phyloP scores from a whole-genome alignment of 768 basidiomycete species.

The Russula vinacea region DNA sequence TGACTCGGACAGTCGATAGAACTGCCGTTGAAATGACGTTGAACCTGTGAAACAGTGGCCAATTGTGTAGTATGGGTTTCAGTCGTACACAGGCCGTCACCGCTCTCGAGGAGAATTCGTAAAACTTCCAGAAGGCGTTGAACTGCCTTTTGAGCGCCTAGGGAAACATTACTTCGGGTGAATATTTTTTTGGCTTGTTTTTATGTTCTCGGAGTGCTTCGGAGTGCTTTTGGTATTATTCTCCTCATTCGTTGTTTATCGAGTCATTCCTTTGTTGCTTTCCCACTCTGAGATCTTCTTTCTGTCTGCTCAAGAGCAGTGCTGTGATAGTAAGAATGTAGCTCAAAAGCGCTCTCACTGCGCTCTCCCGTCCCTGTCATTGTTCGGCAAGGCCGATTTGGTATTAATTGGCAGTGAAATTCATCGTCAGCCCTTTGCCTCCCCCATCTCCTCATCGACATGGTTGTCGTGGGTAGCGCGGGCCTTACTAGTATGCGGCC shows the following conservation, averaged over 20 bases:
- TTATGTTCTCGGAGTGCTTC: background rate
- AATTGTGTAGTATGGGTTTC: conserved; percentile 89
- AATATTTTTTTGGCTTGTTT: conserved; percentile 20
- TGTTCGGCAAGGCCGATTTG: conserved; percentile 1
- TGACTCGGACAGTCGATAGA: conserved; percentile 46
- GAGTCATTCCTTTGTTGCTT: conserved; percentile 18
- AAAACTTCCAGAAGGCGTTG: conserved; percentile 75
- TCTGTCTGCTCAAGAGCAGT: background rate
- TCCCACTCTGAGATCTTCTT: conserved; percentile 6
- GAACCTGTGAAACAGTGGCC: conserved; percentile 76
- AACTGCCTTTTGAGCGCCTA: conserved; percentile 60
- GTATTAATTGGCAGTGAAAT: conserved; percentile 11
- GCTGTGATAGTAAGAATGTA: background rate
- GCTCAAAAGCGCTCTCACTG: conserved; percentile 9
- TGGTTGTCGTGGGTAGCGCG: too few species aligned
- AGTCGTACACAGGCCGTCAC: conserved; percentile 73
- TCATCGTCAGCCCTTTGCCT: too few species aligned
- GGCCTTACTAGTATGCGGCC: too few species aligned
- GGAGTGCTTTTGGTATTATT: conserved; percentile 9
- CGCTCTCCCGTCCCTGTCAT: conserved; percentile 7
- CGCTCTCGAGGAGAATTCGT: conserved; percentile 80
- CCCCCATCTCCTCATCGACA: too few species aligned
- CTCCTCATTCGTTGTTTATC: conserved; percentile 5
- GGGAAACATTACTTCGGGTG: background rate
- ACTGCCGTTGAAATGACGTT: conserved; percentile 63